Base-by-base conservation (phyloP, 768 basidiomycete genomes). In the Boletellus sp. region DNA sequence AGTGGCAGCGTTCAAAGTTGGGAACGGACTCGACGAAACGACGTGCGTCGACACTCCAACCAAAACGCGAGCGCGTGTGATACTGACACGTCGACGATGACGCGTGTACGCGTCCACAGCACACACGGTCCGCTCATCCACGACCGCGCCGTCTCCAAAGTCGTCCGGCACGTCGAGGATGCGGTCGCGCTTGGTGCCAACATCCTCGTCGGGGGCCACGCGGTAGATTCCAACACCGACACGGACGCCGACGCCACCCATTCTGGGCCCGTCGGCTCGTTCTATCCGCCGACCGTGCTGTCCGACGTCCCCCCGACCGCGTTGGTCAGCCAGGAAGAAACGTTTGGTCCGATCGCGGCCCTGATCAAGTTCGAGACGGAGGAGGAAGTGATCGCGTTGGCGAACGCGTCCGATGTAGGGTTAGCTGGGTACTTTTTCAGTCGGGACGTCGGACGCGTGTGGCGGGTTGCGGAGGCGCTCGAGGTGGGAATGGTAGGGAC, bases 81-180 rank as follows among this genome's bases (percentile, higher is more conserved):
- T 11, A 20, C 19, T n/a, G 17, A 24, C 39, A 19, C 2, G 7
- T 35, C 16, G 37, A 24, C 17, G 24, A 44, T 12, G 20, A 33
- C 5, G 6, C 20, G 4, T 32, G 1, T n/a, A n/a, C n/a, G 28
- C 33, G 28, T 16, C 34, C 52, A 34, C 54, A 90, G 89, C 37
- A 98, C 95, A 0, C 94, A 97, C 58, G 96, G 96, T 0, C 96
- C 96, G 13, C 77, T 99, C 42, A 96, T 99, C 53, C 94, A 98
- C 70, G 68, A 70, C 15, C 84, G 84, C 20, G 94, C 94, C 0
- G 72, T 94, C 44, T 80, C 86, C 59, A 99, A 99, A 69, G 92
- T 94, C 16, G 72, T 79, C 45, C 71, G 75, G 40, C 96, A 99
- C 70, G 82, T 99, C 52, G 78, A 90, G 23, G 93, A 98, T 57